Percentiles rank a stretch among this genome's conserved stretches.
phyloP scores from a whole-genome alignment of 108 stramenopile genomes.

The Cyclostephanos tholiformis region DNA sequence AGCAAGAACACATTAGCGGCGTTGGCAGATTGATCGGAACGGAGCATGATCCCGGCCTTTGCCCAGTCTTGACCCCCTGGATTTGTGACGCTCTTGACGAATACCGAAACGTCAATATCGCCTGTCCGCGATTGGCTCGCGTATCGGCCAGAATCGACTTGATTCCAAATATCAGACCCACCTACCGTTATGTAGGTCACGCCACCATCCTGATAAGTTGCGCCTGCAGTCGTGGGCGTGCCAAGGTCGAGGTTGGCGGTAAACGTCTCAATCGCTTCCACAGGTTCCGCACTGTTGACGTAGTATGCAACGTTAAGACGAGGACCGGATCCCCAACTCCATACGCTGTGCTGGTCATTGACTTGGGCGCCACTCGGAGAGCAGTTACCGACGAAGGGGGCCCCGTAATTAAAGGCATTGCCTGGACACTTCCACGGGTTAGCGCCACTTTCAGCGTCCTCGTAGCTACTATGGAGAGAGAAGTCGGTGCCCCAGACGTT shows the following conservation, averaged over 20 bases:
- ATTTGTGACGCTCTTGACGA: constrained; percentile 12
- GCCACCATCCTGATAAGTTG: constrained; percentile 4
- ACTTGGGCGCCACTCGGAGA: constrained; percentile 23
- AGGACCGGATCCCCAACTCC: constrained; percentile 1
- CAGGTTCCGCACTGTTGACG: constrained; percentile 23
- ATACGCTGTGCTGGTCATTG: constrained; percentile 19
- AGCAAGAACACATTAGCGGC: constrained; percentile 12
- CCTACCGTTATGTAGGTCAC: constrained; percentile 17
- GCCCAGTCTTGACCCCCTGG: constrained; percentile 5
- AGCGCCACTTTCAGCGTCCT: constrained; percentile 32
- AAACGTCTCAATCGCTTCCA: not conserved
- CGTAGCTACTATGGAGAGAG: constrained; percentile 38
- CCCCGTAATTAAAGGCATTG: constrained; percentile 26
- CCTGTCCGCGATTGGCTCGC: constrained; percentile 7
- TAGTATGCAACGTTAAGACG: constrained; percentile 29
- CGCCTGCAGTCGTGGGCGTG: not conserved
- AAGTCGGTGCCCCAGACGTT: constrained; percentile 46
- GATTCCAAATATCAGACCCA: constrained; percentile 31
- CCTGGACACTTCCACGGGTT: constrained; percentile 51
- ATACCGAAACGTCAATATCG: constrained; percentile 20
- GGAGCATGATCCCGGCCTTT: constrained; percentile 36
- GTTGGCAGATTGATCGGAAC: constrained; percentile 3
- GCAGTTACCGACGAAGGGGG: constrained; percentile 30
- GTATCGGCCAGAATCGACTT: constrained; percentile 21
- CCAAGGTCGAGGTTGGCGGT: constrained; percentile 10